phyloP scores from a whole-genome alignment of 805 yeast species.

The Candida montana region DNA sequence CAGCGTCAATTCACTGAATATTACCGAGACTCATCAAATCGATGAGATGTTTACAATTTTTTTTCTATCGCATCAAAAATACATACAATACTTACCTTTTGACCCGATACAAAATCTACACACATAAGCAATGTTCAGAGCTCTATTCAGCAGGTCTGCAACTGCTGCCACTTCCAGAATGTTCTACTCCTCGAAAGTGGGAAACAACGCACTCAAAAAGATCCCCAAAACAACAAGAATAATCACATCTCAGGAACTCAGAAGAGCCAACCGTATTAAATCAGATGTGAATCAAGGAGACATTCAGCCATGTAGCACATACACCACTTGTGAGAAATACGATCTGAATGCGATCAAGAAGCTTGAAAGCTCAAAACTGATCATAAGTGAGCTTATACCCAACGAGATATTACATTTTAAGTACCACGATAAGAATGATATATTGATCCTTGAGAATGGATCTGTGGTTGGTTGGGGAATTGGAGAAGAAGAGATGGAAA shows the following conservation, averaged over 20 bases:
- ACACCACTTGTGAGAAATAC: conserved; percentile 69
- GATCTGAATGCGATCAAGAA: conserved; percentile 43
- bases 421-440: conserved; percentile 40
- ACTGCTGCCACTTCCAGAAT: background rate
- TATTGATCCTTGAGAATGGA: conserved; percentile 71
- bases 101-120: no score
- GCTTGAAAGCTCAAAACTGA: conserved; percentile 29
- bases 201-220: conserved; percentile 1
- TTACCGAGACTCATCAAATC: background rate
- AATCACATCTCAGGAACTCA: conserved; percentile 11
- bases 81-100: no score
- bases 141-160: background rate
- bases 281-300: conserved; percentile 2
- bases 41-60: no score
- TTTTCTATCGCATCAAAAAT: no score
- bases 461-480: conserved; percentile 83
- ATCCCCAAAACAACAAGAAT: conserved; percentile 13
- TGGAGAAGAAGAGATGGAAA: conserved; percentile 45
- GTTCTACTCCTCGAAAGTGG: background rate
- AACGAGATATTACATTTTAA: conserved; percentile 62
- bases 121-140: background rate
- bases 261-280: conserved; percentile 12
- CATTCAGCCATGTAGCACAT: conserved; percentile 53
- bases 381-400: conserved; percentile 40
- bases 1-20: no score